Percentiles rank a stretch among this genome's conserved stretches.
Conservation (phyloP, 345 rosid genomes). For the Salix suchowensis region DNA sequence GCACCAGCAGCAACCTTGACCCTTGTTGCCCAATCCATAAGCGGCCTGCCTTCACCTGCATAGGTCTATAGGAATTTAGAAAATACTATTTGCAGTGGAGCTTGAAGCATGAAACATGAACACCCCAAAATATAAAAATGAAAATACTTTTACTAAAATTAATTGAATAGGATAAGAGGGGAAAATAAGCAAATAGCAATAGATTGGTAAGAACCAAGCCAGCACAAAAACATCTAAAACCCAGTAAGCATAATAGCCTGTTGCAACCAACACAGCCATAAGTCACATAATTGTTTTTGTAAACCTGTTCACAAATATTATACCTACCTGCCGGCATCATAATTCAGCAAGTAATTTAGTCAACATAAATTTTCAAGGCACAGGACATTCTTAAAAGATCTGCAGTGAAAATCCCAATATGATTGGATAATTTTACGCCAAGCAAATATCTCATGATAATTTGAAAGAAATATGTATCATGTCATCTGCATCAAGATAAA, state of each 20-base stretch:
- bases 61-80: constrained; percentile 10
- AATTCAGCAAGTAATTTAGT: not conserved
- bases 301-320: not conserved
- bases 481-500: not conserved
- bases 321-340: not conserved
- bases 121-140: not conserved
- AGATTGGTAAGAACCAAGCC: not conserved
- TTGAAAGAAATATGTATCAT: not conserved
- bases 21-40: constrained; percentile 81
- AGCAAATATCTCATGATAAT: not conserved
- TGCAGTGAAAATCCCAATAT: not conserved
- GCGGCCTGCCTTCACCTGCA: constrained; percentile 67
- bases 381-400: not conserved
- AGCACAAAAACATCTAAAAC: not conserved
- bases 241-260: not conserved
- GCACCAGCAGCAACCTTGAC: constrained; percentile 93
- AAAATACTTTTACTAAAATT: not conserved
- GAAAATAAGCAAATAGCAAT: not conserved
- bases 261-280: not conserved
- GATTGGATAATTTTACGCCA: not conserved
- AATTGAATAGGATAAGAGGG: not conserved
- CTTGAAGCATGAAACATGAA: not conserved
- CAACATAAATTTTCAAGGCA: not conserved
- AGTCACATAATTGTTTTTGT: not conserved
- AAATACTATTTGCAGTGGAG: not conserved